Evolutionary conservation across 805 yeast species (phyloP), one percentile per base, ranked within the genome.

Genomic region (Kodamaea fukazawae): DNA sequence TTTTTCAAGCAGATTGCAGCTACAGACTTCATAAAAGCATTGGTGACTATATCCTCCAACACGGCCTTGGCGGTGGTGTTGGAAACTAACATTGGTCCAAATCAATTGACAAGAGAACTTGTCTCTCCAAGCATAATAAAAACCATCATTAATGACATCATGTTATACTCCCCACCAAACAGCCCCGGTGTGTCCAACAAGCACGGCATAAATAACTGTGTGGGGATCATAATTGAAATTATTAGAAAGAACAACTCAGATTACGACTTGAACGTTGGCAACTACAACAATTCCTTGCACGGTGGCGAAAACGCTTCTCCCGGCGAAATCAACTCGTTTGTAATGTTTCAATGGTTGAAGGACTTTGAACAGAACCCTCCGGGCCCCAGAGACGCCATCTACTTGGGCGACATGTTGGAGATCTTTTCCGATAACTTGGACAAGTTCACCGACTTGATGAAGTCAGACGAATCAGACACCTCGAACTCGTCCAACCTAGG

Each of bases 221-320:
- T 93, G 23, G 95, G 97, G 4, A 88, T 93, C 17, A 79, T 93
- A 25, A 91, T 93, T 50, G 99, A 93, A 63, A 77, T 93, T 30
- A 93, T 93, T 42, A 77, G 99, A 54, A 93, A 93, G 58, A 93
- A 93, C 59, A 93, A 93, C 57, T 87, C 96, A 0, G 99, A 93
- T 60, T 93, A 93, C 61, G 99, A 93, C 63, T 73, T 79, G 34
- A 84, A 86, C 34, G 95, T 95, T 43, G 95, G 95, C 15, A 67
- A 86, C 51, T 83, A 81, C 60, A 82, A 86, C 31, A 81, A 95
- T 1, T 61, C 86, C 46, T 46, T 59, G 18, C 60, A 54, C 7
- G 52, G 45, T 16, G 53, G 23, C 23, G 62, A 53, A 12, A 60
- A 54, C 17, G 63, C 58, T 7, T 46, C 63, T 1, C 38, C 32